Base-by-base conservation (phyloP, 169 alveolate genomes). In the Eimeria zaria region DNA sequence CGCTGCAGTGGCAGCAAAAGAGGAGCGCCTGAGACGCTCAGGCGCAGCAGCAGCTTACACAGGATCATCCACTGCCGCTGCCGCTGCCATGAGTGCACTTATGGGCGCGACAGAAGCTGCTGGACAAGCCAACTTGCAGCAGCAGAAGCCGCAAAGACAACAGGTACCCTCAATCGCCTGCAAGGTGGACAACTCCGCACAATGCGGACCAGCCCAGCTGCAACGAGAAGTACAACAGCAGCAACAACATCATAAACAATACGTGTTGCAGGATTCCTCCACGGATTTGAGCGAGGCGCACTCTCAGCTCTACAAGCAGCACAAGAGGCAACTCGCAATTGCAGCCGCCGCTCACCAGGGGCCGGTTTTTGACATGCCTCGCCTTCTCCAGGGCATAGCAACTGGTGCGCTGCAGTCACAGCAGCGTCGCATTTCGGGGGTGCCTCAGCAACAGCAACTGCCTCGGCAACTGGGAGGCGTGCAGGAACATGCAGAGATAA, bases 261-360 rank as follows among this genome's bases (percentile, higher is more conserved):
- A 22, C 12, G 51, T 18, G 74, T 58, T 22, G 74, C 76, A 44
- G 62, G 67, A 67, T 22, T 78, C 88, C 41, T 27, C 74, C 16
- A 2, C 73, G 48, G 90, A 51, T 1, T 53, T 81, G 11, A 51
- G 41, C 33, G 58, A 53, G 39, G 39, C 36, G 30, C 91, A 83
- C 36, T 60, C 48, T 51, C 91, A 83, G 76, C 74, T 5, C 39
- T 46, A 11, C 30, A 83, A 22, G 67, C 91, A n/a, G 39, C 91
- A 53, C 51, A 74, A 51, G 74, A 27, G 91, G 51, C 91, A 83
- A 18, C 76, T 83, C 73, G 91, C 91, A 20, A 55, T 60, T 24
- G 76, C 71, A 33, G 91, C 91, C 20, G 91, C 91, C 20, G 91
- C 76, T 30, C 91, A 58, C 71, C 91, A 83, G n/a, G 91, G 91